Evolutionary conservation across 78 protist species (phyloP).

Genomic region (Chrysochromulina tobinii): DNA sequence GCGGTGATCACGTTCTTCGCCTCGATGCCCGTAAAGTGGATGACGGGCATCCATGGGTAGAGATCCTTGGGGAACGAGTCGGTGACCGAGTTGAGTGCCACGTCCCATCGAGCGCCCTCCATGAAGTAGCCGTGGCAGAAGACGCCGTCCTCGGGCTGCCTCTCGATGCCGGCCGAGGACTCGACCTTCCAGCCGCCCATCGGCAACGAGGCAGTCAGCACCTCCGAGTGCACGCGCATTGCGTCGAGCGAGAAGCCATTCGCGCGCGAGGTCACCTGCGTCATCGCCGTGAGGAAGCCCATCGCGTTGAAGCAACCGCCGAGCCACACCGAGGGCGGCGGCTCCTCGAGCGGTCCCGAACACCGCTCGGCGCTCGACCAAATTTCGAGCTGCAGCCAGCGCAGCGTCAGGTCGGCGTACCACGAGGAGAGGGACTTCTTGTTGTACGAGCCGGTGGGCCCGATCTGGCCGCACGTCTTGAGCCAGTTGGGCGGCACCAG

Average conservation of each 20-base stretch:
- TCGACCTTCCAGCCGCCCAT: not conserved
- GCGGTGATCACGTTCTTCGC: slow-evolving; percentile 55
- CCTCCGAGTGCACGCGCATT: slow-evolving; percentile 55
- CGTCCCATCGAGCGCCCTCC: slow-evolving; percentile 79
- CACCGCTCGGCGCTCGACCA: slow-evolving; percentile 17
- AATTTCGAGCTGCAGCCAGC: slow-evolving; percentile 17
- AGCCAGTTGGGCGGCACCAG: slow-evolving; percentile 15
- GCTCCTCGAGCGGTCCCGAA: not conserved
- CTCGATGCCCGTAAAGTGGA: slow-evolving; percentile 33
- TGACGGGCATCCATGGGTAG: slow-evolving; percentile 67
- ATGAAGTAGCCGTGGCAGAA: slow-evolving; percentile 70
- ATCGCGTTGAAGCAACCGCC: slow-evolving; percentile 65
- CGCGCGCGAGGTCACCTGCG: slow-evolving; percentile 56
- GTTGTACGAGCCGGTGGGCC: slow-evolving; percentile 4
- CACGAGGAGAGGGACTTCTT: slow-evolving; percentile 52
- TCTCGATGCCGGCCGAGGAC: not conserved
- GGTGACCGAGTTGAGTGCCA: slow-evolving; percentile 23
- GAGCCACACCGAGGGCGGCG: slow-evolving; percentile 67
- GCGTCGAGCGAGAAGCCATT: slow-evolving; percentile 54
- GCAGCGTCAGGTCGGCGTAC: slow-evolving; percentile 44
- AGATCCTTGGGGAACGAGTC: slow-evolving; percentile 67
- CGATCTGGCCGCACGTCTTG: slow-evolving; percentile 25
- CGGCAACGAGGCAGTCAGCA: not conserved
- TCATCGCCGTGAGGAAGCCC: slow-evolving; percentile 62
- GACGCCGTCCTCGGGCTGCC: slow-evolving; percentile 67